phyloP scores from a whole-genome alignment of 169 alveolate species.

The Neospora caninum region DNA sequence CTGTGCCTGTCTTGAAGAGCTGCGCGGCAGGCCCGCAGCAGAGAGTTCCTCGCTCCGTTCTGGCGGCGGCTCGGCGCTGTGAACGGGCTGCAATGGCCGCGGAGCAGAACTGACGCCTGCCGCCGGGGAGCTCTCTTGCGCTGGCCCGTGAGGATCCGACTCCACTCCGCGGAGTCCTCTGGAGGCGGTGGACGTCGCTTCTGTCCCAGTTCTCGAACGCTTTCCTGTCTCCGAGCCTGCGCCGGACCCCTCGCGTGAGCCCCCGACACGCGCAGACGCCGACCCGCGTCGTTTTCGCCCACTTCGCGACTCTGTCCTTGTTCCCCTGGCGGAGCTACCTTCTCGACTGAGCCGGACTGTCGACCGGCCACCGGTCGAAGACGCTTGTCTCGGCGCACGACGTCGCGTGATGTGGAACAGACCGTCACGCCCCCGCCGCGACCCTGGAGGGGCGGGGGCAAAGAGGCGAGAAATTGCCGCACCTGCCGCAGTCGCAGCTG shows the following conservation, averaged over 20 bases:
- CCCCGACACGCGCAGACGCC: not conserved
- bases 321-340: not conserved
- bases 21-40: not conserved
- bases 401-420: not conserved
- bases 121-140: too few relatives aligned
- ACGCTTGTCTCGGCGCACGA: not conserved
- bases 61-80: not conserved
- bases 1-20: not conserved
- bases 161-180: too few relatives aligned
- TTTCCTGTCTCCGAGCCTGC: too few relatives aligned
- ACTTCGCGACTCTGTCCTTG: not conserved
- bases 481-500: not conserved
- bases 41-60: not conserved
- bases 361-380: not conserved
- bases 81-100: not conserved
- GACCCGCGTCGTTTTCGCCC: not conserved
- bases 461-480: not conserved
- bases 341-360: not conserved
- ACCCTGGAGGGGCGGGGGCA: not conserved
- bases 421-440: not conserved
- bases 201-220: too few relatives aligned
- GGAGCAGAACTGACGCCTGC: not conserved
- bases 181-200: too few relatives aligned
- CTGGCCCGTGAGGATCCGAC: too few relatives aligned
- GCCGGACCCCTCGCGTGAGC: not conserved